These are phyloP conservation scores for Oryza officinalis DNA, from an alignment of 176 grass and related monocot species.

Conservation along the genomic window DNA sequence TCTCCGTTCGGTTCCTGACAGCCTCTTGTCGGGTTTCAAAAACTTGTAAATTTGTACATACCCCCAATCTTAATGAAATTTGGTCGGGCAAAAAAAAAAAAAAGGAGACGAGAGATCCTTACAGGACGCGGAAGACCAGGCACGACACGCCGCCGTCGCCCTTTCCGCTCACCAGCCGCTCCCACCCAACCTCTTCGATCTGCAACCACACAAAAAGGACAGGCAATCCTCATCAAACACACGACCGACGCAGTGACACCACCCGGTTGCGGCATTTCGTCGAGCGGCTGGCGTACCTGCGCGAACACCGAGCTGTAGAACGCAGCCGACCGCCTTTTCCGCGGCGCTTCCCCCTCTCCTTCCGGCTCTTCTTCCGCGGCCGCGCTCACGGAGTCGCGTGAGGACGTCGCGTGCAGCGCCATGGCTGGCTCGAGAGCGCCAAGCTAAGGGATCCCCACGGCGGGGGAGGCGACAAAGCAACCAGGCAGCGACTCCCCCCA, in stretches of 20 bases:
- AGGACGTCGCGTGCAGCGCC: slow-evolving; percentile 14
- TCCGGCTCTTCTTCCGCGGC: neutral
- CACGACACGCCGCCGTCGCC: slow-evolving; percentile 56
- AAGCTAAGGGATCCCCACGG: neutral
- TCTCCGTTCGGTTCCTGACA: too few species aligned
- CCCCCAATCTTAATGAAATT: too few species aligned
- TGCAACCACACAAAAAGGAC: neutral
- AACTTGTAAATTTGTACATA: too few species aligned
- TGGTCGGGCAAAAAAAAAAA: too few species aligned
- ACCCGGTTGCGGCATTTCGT: slow-evolving; percentile 39
- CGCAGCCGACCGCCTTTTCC: neutral
- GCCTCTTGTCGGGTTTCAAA: too few species aligned
- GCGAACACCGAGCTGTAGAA: slow-evolving; percentile 52
- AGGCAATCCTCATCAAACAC: neutral
- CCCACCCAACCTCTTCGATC: slow-evolving; percentile 83
- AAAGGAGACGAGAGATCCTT: neutral
- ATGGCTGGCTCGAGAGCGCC: slow-evolving; percentile 12
- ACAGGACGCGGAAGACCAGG: slow-evolving; percentile 48
- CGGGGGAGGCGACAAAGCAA: neutral
- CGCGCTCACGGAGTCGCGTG: neutral
- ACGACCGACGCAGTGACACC: neutral
- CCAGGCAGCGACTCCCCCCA: neutral
- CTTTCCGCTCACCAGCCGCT: slow-evolving; percentile 40
- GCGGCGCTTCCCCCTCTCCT: neutral
- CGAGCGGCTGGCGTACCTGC: slow-evolving; percentile 46